Conservation (phyloP, 306 rosid genomes). For the Lupinus albus region DNA sequence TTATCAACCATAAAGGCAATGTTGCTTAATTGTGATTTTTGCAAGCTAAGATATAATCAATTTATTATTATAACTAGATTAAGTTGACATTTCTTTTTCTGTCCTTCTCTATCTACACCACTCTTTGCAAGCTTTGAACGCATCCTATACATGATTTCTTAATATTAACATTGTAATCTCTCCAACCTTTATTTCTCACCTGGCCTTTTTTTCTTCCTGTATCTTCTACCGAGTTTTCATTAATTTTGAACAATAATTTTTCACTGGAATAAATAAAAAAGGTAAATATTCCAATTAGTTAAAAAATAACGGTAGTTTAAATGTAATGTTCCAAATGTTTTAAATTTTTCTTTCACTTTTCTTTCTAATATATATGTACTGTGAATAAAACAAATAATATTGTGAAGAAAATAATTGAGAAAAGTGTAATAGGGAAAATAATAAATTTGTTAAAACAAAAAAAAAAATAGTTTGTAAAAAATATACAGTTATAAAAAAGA, state of each 20-base stretch:
- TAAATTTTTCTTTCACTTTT: neutral
- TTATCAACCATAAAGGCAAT: conserved; percentile 46
- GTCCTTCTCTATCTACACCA: conserved; percentile 48
- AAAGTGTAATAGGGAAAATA: no score
- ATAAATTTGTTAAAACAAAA: no score
- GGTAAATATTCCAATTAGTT: neutral
- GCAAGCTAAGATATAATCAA: conserved; percentile 72
- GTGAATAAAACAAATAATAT: no score
- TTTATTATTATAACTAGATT: conserved; percentile 39
- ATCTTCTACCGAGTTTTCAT: conserved; percentile 1
- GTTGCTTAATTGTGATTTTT: conserved; percentile 59
- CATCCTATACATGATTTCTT: conserved; percentile 31
- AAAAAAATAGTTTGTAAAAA: no score
- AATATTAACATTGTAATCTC: conserved; percentile 27
- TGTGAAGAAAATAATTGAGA: no score
- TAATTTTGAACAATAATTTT: conserved; percentile 1
- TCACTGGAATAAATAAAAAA: neutral
- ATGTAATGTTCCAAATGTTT: neutral
- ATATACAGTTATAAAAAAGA: no score
- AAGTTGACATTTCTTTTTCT: conserved; percentile 76
- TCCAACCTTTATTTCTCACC: conserved; percentile 27
- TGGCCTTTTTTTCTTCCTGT: neutral
- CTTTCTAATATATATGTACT: no score
- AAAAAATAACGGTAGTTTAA: neutral
- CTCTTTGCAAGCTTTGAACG: conserved; percentile 64